A percentile compares a stretch with the other conserved stretches of the same genome.
These are phyloP conservation scores for Cyberlindnera samutprakarnensis DNA, from an alignment of 805 yeast species.

Conservation along the genomic window DNA sequence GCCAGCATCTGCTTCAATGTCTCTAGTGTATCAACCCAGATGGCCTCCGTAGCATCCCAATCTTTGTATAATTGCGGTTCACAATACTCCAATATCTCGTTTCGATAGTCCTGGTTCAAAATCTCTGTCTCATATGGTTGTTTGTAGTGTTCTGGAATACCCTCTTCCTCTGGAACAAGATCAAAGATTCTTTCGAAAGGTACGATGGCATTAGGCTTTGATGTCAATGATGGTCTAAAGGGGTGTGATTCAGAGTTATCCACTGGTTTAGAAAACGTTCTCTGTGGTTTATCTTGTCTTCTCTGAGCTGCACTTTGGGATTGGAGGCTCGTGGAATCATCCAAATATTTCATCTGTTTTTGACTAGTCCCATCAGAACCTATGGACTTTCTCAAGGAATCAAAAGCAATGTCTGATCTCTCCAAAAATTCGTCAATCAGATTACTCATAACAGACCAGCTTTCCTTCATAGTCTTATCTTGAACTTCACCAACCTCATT, in stretches of 20 bases:
- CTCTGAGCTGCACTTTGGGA: constrained; percentile 14
- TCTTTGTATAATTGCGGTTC: constrained; percentile 46
- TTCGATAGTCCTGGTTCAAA: constrained; percentile 60
- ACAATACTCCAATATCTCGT: constrained; percentile 34
- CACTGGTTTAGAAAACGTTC: constrained; percentile 44
- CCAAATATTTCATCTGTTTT: constrained; percentile 37
- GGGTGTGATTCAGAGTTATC: constrained; percentile 68
- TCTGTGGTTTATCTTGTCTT: constrained; percentile 61
- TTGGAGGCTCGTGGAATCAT: constrained; percentile 29
- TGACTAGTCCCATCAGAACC: constrained; percentile 5
- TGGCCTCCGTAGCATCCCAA: constrained; percentile 60
- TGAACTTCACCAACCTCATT: constrained; percentile 19
- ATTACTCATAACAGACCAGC: constrained; percentile 59
- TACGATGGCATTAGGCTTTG: constrained; percentile 64
- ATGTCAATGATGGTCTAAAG: constrained; percentile 63
- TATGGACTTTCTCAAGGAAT: constrained; percentile 25
- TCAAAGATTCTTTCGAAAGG: constrained; percentile 46
- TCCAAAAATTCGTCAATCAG: constrained; percentile 68
- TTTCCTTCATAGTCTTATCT: constrained; percentile 37
- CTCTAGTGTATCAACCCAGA: constrained; percentile 62
- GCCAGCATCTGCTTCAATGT: constrained; percentile 46
- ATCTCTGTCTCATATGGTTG: constrained; percentile 85
- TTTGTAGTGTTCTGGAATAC: constrained; percentile 50
- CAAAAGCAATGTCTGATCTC: constrained; percentile 64
- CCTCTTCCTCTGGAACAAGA: constrained; percentile 30